Evolutionary conservation across 306 rosid species (phyloP), one percentile per base, ranked within the genome.

Genomic region (Betula pendula): DNA sequence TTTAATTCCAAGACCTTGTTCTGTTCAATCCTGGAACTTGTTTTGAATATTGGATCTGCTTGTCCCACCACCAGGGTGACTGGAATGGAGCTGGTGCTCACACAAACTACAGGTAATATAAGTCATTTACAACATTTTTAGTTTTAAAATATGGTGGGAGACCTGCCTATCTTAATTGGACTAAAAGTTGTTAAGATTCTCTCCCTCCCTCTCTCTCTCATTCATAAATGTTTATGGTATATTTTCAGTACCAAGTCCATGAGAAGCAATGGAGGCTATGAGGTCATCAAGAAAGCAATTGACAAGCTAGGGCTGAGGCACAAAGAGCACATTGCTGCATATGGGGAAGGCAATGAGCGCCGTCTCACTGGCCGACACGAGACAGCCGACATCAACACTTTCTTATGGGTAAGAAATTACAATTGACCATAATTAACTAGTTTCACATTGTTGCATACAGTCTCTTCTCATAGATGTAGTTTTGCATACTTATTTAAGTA

Each of bases 51-150:
- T 74, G 58, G 42, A 11, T 35, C 19, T 15, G 25, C 4, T 15
- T 43, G 14, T 15, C 45, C 50, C 43, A 75, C 50, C 43, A 75
- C 31, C 65, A 89, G 93, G 98, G 98, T 83, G 98, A 95, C 52
- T 95, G 98, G 98, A 95, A 89, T 68, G 98, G 97, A 49, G 98
- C 98, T 59, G 96, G 98, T 73, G 98, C 98, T 84, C 97, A 95
- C 90, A 88, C 97, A 60, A 95, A 95, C 73, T 92, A 92, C 90
- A 92, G 97, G 97, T 94, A 77, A 74, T 20, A 6, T 42, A 40
- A 58, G 16, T 48, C 44, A 58, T 71, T 58, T 70, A 42, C 17
- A 11, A 31, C 33, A n/a, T 29, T 63, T 67, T 47, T 38, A 12
- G 13, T 63, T 17, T 72, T 33, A 8, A 52, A 58, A 24, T 14